A percentile compares a stretch with the other conserved stretches of the same genome.
phyloP scores from a whole-genome alignment of 2,329 filamentous ascomycete species.

The Trichoderma lentiforme region DNA sequence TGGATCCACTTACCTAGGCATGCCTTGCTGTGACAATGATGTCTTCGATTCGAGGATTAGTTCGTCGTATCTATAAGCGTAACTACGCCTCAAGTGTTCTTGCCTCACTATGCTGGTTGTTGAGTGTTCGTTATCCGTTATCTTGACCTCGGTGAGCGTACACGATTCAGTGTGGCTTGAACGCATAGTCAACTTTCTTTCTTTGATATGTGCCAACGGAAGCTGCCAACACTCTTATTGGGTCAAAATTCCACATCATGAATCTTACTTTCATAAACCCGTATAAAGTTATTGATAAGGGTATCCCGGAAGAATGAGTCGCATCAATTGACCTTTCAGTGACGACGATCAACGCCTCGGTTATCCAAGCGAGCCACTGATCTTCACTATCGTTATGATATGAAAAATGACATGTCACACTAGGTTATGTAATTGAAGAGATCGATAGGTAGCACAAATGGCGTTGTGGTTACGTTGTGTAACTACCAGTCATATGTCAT shows the following conservation, averaged over 20 bases:
- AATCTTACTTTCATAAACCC: not conserved
- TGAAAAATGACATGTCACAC: not conserved
- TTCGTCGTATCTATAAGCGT: not conserved
- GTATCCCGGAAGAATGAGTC: not conserved
- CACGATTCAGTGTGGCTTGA: not conserved
- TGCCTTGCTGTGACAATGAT: not conserved
- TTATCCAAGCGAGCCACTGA: not conserved
- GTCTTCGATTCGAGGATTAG: not conserved
- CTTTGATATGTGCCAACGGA: not conserved
- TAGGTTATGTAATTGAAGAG: not conserved
- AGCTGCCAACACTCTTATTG: not conserved
- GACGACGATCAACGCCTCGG: not conserved
- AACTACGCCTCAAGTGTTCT: not conserved
- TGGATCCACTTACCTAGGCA: not conserved
- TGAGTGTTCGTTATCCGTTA: not conserved
- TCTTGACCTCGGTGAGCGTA: not conserved
- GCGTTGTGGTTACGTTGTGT: not conserved
- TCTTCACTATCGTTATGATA: not conserved
- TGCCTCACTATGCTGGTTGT: not conserved
- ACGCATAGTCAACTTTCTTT: not conserved
- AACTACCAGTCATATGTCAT: not conserved
- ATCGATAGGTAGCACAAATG: not conserved
- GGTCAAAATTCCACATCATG: not conserved
- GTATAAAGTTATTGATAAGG: not conserved
- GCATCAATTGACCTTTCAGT: not conserved